Conservation (phyloP, 495 filamentous ascomycete genomes). For the Xanthoparmelia taractica region DNA sequence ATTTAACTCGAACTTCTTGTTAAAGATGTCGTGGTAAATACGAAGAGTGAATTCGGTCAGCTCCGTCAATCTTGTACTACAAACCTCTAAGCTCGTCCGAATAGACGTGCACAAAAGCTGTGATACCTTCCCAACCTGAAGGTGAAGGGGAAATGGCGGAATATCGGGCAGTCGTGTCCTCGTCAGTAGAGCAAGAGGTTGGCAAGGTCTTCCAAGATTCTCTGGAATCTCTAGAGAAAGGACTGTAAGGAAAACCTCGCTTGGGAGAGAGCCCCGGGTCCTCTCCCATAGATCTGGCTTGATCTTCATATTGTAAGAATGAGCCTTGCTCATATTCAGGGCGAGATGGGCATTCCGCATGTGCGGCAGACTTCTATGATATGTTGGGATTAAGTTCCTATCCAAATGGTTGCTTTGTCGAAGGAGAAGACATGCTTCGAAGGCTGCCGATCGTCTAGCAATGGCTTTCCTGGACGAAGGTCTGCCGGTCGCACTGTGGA, state of each 20-base stretch:
- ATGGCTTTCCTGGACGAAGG: constrained; percentile 56
- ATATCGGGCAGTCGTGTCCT: constrained; percentile 55
- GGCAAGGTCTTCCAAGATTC: constrained; percentile 52
- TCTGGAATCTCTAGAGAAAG: constrained; percentile 51
- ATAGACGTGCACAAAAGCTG: constrained; percentile 44
- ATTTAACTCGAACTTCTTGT: constrained; percentile 66
- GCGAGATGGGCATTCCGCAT: constrained; percentile 92
- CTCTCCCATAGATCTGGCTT: constrained; percentile 76
- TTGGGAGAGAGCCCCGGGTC: constrained; percentile 42
- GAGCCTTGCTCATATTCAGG: constrained; percentile 64
- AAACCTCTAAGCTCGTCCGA: constrained; percentile 35
- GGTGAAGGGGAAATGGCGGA: constrained; percentile 63
- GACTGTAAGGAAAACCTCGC: constrained; percentile 54
- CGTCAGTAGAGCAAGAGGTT: constrained; percentile 65
- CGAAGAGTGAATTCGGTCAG: constrained; percentile 65
- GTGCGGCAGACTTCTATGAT: constrained; percentile 62
- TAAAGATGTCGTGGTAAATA: constrained; percentile 80
- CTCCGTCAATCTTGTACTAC: constrained; percentile 35
- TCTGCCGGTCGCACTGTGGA: constrained; percentile 56
- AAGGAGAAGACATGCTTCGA: constrained; percentile 70
- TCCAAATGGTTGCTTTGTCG: constrained; percentile 61
- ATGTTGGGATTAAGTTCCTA: constrained; percentile 62
- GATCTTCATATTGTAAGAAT: constrained; percentile 64
- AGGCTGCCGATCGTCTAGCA: constrained; percentile 89
- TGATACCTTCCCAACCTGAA: constrained; percentile 53